phyloP scores from a whole-genome alignment of 768 basidiomycete genomes.

The Rhodotorula taiwanensis region DNA sequence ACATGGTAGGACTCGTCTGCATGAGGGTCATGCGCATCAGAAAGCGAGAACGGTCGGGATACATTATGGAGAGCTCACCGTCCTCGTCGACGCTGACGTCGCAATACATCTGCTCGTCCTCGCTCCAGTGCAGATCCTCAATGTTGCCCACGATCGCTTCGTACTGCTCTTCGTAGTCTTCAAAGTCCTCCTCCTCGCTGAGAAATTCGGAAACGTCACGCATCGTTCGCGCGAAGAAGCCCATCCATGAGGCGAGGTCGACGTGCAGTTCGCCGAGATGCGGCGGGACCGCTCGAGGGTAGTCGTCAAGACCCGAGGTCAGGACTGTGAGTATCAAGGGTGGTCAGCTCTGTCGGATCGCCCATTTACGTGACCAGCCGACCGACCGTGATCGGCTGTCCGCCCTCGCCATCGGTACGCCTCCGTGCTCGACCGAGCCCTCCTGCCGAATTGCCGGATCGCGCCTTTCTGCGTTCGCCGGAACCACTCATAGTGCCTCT shows the following conservation, averaged over 20 bases:
- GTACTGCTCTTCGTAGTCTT: conserved; percentile 69
- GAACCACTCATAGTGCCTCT: conserved; percentile 95
- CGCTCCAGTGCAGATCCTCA: conserved; percentile 84
- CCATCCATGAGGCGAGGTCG: conserved; percentile 94
- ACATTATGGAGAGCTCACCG: conserved; percentile 53
- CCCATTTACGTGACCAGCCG: background rate
- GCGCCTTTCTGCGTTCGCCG: conserved; percentile 86
- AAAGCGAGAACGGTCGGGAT: background rate
- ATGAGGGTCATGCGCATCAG: background rate
- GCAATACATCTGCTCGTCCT: conserved; percentile 85
- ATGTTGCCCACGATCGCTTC: conserved; percentile 75
- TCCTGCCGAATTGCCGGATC: conserved; percentile 77
- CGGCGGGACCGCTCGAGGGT: conserved; percentile 72
- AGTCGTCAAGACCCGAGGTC: conserved; percentile 94
- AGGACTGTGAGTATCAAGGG: conserved; percentile 50
- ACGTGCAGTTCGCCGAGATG: conserved; percentile 87
- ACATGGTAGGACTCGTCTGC: conserved; percentile 84
- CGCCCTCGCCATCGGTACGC: conserved; percentile 93
- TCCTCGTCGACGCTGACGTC: conserved; percentile 78
- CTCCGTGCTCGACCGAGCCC: conserved; percentile 73
- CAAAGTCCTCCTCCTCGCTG: conserved; percentile 73
- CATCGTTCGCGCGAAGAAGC: conserved; percentile 91
- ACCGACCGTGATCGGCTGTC: conserved; percentile 56
- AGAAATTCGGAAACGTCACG: conserved; percentile 76
- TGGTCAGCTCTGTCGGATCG: too few species aligned